Evolutionary conservation across 1,284 basidiomycete species (phyloP).

Genomic region (Melampsora larici-populina): DNA sequence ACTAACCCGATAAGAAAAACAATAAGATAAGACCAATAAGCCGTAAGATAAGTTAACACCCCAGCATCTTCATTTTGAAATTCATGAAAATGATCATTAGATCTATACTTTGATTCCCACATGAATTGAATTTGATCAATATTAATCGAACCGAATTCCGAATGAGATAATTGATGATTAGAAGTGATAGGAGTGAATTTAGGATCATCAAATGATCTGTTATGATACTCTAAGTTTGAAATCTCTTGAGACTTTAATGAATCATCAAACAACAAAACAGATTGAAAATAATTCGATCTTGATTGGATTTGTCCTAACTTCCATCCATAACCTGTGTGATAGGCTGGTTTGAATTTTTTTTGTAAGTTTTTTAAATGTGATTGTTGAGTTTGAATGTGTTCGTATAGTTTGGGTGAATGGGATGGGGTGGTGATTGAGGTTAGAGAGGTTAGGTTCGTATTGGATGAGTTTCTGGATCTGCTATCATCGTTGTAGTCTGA

Average conservation of each 20-base stretch:
- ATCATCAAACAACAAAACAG: no score
- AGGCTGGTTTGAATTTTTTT: not conserved
- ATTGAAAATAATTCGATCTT: not conserved
- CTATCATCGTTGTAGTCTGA: no score
- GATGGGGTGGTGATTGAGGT: not conserved
- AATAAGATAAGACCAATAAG: constrained; percentile 50
- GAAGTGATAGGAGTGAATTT: constrained; percentile 27
- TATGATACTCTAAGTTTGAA: no score
- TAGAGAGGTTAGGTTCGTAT: not conserved
- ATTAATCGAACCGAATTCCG: constrained; percentile 54
- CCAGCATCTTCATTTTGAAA: constrained; percentile 44
- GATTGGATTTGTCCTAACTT: constrained; percentile 7
- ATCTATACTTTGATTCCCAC: constrained; percentile 2
- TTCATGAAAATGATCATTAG: not conserved
- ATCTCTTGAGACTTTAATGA: no score
- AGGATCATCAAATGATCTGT: constrained; percentile 9
- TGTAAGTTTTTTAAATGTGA: not conserved
- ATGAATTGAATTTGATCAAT: constrained; percentile 15
- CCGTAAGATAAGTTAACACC: constrained; percentile 48
- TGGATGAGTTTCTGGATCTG: not conserved
- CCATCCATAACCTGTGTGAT: not conserved
- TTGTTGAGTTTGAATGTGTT: not conserved
- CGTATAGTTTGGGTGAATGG: not conserved
- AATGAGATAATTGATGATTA: constrained; percentile 52
- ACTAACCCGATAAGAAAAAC: constrained; percentile 41